Conservation (phyloP, 768 basidiomycete genomes). For the Termitomyces sp. region DNA sequence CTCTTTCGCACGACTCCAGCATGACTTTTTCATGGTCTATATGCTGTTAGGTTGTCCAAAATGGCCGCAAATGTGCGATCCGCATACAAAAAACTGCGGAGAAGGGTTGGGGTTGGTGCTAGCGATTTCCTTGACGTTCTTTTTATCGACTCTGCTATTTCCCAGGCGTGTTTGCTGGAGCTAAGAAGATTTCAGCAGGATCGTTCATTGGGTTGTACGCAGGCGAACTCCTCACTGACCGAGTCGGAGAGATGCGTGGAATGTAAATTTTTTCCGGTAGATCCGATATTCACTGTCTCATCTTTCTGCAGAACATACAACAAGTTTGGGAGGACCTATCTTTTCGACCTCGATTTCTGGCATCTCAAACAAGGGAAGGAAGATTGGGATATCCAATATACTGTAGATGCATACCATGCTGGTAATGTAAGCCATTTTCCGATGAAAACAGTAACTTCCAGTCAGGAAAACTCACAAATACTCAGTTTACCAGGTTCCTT, state of each 20-base stretch:
- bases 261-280: slow-evolving; percentile 32
- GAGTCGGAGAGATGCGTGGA: slow-evolving; percentile 63
- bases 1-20: neutral
- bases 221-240: slow-evolving; percentile 74
- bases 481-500: slow-evolving; percentile 85
- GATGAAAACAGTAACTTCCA: neutral
- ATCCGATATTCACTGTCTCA: neutral
- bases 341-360: slow-evolving; percentile 80
- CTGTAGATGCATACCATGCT: slow-evolving; percentile 84
- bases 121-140: neutral
- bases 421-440: slow-evolving; percentile 58
- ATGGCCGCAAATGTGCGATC: slow-evolving; percentile 61
- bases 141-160: neutral
- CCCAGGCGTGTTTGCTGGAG: slow-evolving; percentile 66
- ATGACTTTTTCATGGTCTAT: neutral
- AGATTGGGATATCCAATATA: slow-evolving; percentile 41
- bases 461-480: neutral
- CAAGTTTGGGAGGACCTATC: slow-evolving; percentile 67
- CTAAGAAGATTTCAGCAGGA: slow-evolving; percentile 58
- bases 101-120: slow-evolving; percentile 80
- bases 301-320: slow-evolving; percentile 56
- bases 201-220: slow-evolving; percentile 82
- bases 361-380: slow-evolving; percentile 40
- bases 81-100: slow-evolving; percentile 62
- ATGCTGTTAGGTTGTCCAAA: slow-evolving; percentile 77